Evolutionary conservation across 257 asterid species (phyloP), one percentile per base, ranked within the genome.

Genomic region (Lycium ferocissimum): DNA sequence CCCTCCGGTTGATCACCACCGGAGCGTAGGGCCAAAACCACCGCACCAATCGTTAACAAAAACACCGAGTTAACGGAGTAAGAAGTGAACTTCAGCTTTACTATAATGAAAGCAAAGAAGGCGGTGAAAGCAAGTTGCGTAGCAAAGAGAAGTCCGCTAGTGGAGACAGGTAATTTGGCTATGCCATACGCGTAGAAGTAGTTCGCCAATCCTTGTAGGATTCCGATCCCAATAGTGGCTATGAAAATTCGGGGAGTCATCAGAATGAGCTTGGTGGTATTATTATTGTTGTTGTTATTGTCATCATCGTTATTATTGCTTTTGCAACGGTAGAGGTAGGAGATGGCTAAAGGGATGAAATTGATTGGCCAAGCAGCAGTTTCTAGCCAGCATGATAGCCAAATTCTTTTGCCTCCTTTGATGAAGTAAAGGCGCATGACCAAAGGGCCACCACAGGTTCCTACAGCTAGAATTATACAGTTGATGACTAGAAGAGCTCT

Each of bases 401-500:
- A 87, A 56, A 85, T 85, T 87, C 82, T 85, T 66, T 87, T 87
- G 79, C 89, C 86, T 5, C 89, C 89, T 85, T 82, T 85, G 4
- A 87, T 81, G 26, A 87, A 87, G 84, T 87, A 85, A 7, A 87
- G 89, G 15, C 88, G 89, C 84, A 76, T 83, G 2, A 87, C 3
- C 38, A 85, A 45, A 14, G 88, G 89, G 49, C 80, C 84, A 40
- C 89, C 89, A 38, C 89, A 87, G 80, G 82, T 85, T 57, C 89
- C 88, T 2, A 87, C 84, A 59, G 83, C 89, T 78, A 87, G 81
- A 83, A 87, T 82, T 33, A 58, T n/a, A 63, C 84, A 82, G 54
- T 87, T 85, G 17, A 85, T 18, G 13, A 87, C 71, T 5, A 87
- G 82, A 20, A 87, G 88, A 1, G 54, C 15, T 67, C 51, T 87